Conservation (phyloP, 192 early-diverging fungal genomes). For the Chytriomyces sp. region DNA sequence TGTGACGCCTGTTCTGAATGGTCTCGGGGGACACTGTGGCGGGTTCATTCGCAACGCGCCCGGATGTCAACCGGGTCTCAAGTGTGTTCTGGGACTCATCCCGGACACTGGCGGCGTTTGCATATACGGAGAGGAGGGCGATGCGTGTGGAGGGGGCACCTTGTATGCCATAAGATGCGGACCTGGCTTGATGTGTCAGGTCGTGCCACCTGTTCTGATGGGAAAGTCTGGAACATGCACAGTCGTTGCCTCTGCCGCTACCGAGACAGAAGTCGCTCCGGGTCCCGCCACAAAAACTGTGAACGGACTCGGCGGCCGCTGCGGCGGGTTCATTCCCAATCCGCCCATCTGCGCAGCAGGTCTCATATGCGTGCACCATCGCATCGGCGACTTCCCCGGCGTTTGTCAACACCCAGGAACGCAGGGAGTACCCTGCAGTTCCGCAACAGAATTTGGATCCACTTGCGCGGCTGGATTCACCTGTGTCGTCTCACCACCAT, state of each 20-base stretch:
- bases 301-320: neutral
- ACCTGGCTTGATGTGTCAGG: neutral
- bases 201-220: neutral
- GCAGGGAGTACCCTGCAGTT: too few species aligned
- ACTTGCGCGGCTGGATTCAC: too few species aligned
- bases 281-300: neutral
- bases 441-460: too few species aligned
- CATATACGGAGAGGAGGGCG: too few species aligned
- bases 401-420: too few species aligned
- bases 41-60: slow-evolving; percentile 6
- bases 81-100: neutral
- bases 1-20: neutral
- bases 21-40: neutral
- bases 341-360: neutral
- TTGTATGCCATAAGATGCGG: neutral
- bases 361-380: slow-evolving; percentile 3
- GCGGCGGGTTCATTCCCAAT: slow-evolving; percentile 10
- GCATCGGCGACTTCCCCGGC: neutral
- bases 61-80: neutral
- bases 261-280: neutral
- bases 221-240: neutral
- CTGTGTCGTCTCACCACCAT: too few species aligned
- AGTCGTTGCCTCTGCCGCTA: neutral
- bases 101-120: neutral
- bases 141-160: too few species aligned